Evolutionary conservation across 257 asterid species (phyloP).

Genomic region (Echites panduratus): DNA sequence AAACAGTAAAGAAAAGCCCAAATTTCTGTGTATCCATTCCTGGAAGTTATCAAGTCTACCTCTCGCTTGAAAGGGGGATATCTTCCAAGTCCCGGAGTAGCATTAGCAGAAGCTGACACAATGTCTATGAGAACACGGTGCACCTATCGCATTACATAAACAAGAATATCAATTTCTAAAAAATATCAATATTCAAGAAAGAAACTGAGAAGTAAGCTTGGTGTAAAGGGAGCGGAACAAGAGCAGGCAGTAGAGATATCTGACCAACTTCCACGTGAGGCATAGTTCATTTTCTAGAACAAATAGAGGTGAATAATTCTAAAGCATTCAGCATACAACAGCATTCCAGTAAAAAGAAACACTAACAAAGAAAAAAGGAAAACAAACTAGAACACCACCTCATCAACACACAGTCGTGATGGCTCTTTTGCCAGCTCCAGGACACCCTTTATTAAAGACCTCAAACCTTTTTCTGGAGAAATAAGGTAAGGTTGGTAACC

Average conservation of each 20-base stretch:
- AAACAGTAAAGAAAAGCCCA: not conserved
- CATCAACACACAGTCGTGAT: slow-evolving; percentile 97
- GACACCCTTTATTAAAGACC: slow-evolving; percentile 82
- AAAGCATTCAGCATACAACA: not conserved
- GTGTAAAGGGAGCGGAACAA: not conserved
- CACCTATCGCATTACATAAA: slow-evolving; percentile 40
- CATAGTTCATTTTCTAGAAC: not conserved
- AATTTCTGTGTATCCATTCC: not conserved
- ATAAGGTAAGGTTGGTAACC: slow-evolving; percentile 99
- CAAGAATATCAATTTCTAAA: too few species aligned
- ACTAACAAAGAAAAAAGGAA: not conserved
- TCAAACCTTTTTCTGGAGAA: slow-evolving; percentile 96
- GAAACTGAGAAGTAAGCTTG: not conserved
- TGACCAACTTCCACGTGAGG: not conserved
- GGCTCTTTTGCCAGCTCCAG: slow-evolving; percentile 93
- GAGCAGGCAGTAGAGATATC: not conserved
- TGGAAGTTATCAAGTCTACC: slow-evolving; percentile 31
- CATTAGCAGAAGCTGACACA: slow-evolving; percentile 89
- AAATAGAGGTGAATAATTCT: not conserved
- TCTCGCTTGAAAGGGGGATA: slow-evolving; percentile 98
- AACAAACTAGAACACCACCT: slow-evolving; percentile 37
- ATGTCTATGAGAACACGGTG: slow-evolving; percentile 88
- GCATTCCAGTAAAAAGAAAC: not conserved
- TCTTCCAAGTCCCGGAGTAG: slow-evolving; percentile 98
- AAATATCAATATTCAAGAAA: not conserved